phyloP scores from a whole-genome alignment of 2,329 filamentous ascomycete species.

The Myriosclerotinia curreyana region DNA sequence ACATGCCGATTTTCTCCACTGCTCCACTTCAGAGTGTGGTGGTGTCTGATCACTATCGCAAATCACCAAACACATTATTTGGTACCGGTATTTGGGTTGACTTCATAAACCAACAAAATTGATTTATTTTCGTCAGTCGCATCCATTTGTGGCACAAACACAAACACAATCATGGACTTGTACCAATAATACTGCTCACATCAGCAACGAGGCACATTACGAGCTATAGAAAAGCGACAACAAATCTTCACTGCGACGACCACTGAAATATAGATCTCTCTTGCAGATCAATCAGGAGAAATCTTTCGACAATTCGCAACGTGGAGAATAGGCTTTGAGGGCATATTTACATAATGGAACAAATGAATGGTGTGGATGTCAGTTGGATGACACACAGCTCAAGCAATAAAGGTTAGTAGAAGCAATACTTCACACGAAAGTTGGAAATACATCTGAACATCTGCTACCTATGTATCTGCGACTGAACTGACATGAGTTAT shows the following conservation, averaged over 20 bases:
- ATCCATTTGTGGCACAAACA: slow-evolving; percentile 20
- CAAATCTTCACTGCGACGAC: slow-evolving; percentile 13
- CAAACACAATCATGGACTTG: slow-evolving; percentile 19
- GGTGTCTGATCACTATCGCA: slow-evolving; percentile 9
- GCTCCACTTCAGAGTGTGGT: neutral
- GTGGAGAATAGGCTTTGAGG: neutral
- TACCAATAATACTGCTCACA: slow-evolving; percentile 20
- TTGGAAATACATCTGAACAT: slow-evolving; percentile 24
- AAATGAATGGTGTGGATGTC: slow-evolving; percentile 39
- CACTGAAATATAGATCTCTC: neutral
- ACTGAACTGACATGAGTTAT: slow-evolving; percentile 15
- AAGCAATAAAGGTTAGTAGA: slow-evolving; percentile 35
- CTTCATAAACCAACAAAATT: neutral
- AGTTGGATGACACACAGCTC: slow-evolving; percentile 39
- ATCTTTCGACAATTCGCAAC: neutral
- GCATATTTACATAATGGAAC: slow-evolving; percentile 35
- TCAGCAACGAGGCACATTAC: slow-evolving; percentile 19
- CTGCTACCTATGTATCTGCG: neutral
- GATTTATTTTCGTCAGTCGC: slow-evolving; percentile 2
- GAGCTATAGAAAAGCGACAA: slow-evolving; percentile 5
- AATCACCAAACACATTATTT: too few relatives aligned
- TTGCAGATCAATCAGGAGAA: neutral
- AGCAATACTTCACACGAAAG: slow-evolving; percentile 30
- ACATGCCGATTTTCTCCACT: slow-evolving; percentile 13
- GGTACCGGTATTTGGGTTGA: slow-evolving; percentile 1